Base-by-base conservation (phyloP, 441 rosid species). In the Adansonia madagascariensis region DNA sequence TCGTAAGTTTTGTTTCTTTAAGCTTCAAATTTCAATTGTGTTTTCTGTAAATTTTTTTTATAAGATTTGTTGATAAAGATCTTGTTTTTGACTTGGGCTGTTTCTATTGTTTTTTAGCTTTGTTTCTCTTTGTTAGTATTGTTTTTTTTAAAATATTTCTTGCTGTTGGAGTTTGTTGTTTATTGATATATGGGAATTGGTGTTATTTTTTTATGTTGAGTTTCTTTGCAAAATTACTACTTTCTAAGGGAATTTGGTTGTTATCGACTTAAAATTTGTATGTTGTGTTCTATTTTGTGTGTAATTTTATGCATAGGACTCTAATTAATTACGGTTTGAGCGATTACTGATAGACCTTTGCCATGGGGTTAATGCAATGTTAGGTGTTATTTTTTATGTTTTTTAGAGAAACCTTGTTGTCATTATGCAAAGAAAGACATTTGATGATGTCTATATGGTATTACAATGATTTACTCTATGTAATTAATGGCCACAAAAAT, bases 1-100 rank as follows among this genome's bases (percentile, higher is more conserved):
- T 80, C 90, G 98, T 94, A 56, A 92, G 97, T 85, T 77, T 73
- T 72, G 27, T 59, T 57, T 35, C 75, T 44, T 60, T 69, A 12
- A 31, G 62, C 60, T 64, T 41, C 43, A 8, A 5, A 50, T 65
- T 35, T 50, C 31, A 49, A 7, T 63, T 75, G 61, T 59, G 59
- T 60, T 74, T 74, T 49, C 44, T 43, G 18, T 22, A 8, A 35
- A 35, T 35, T 52, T 11, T 60, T 59, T 61, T 27, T 46, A 14
- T 2, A 43, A n/a, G 35, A 69, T 69, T 69, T 22, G 5, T 9
- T 70, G 46, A 22, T 22, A 47, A 50, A 47, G 27, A 31, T 67
- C 8, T 10, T 3, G 12, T 44, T 20, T 67, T 12, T 15, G 17
- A 10, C 3, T 44, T 35, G 49, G 22, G 4, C 5, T 20, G 52